Evolutionary conservation across 1,284 basidiomycete genomes (phyloP).

Genomic region (Leccinum variabile): DNA sequence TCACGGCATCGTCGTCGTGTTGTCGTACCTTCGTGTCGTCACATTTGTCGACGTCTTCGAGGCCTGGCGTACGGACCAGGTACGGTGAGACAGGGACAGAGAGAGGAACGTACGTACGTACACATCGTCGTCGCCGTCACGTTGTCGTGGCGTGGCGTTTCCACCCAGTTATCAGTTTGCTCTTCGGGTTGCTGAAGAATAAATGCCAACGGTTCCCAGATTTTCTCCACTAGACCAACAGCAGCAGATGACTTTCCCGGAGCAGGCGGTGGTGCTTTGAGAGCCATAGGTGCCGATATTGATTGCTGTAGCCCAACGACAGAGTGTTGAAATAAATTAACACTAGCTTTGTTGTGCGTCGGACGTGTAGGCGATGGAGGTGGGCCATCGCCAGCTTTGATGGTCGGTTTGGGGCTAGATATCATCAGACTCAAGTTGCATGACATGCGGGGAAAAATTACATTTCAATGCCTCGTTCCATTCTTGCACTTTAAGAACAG

Average conservation of each 20-base stretch:
- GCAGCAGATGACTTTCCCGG: conserved; percentile 28
- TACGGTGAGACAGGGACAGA: no score
- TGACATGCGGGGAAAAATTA: conserved; percentile 33
- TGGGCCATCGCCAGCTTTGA: conserved; percentile 48
- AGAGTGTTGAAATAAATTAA: conserved; percentile 33
- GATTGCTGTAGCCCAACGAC: conserved; percentile 37
- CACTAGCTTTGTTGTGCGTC: conserved; percentile 33
- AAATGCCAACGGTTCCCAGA: conserved; percentile 53
- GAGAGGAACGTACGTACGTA: no score
- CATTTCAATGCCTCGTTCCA: conserved; percentile 95
- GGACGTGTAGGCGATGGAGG: conserved; percentile 44
- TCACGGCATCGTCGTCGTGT: no score
- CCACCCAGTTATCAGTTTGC: conserved; percentile 91
- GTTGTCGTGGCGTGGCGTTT: no score
- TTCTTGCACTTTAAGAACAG: conserved; percentile 92
- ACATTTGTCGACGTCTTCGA: no score
- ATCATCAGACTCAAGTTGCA: conserved; percentile 28
- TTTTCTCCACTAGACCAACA: conserved; percentile 53
- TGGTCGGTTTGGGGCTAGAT: conserved; percentile 55
- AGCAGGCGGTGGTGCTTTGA: conserved; percentile 27
- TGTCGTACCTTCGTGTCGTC: no score
- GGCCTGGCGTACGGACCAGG: no score
- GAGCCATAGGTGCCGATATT: conserved; percentile 29
- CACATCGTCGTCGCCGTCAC: no score
- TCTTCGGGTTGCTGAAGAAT: conserved; percentile 71